Conservation (phyloP, 176 grass and related monocot species). For the Oryza punctata region DNA sequence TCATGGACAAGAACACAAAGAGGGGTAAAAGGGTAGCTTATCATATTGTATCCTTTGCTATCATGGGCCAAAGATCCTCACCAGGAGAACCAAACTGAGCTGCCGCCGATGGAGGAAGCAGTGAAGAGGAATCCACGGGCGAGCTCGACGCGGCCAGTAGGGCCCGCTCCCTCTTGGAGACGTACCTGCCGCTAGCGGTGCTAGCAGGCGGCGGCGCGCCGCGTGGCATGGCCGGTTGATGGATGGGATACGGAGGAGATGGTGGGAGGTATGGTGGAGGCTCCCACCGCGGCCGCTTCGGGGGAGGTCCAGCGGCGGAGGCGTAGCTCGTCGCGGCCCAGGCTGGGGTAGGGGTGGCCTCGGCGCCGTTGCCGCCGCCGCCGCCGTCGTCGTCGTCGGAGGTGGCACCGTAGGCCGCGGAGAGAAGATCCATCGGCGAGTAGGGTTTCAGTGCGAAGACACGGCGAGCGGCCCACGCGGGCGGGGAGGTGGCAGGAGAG, state of each 20-base stretch:
- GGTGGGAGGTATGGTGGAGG: background rate
- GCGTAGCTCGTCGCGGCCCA: background rate
- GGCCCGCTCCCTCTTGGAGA: slow-evolving; percentile 79
- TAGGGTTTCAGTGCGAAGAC: background rate
- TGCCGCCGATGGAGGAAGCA: background rate
- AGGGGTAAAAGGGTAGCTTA: no score
- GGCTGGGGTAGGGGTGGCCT: background rate
- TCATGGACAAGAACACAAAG: no score
- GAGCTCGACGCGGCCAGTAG: slow-evolving; percentile 36
- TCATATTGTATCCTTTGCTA: no score
- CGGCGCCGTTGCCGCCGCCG: slow-evolving; percentile 9
- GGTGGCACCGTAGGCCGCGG: slow-evolving; percentile 48
- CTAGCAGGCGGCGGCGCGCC: background rate
- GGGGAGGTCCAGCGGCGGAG: slow-evolving; percentile 11
- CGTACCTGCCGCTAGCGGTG: slow-evolving; percentile 47
- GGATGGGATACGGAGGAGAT: background rate
- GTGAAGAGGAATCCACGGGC: background rate
- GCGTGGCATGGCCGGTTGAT: background rate
- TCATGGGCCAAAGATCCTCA: background rate
- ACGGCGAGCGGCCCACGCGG: no score
- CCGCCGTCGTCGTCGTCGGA: slow-evolving; percentile 47
- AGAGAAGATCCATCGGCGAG: slow-evolving; percentile 69
- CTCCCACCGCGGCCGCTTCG: slow-evolving; percentile 34
- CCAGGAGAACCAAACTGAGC: background rate
- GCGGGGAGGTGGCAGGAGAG: no score